Evolutionary conservation across 2,329 filamentous ascomycete species (phyloP).

Genomic region (Stachybotrys elegans): DNA sequence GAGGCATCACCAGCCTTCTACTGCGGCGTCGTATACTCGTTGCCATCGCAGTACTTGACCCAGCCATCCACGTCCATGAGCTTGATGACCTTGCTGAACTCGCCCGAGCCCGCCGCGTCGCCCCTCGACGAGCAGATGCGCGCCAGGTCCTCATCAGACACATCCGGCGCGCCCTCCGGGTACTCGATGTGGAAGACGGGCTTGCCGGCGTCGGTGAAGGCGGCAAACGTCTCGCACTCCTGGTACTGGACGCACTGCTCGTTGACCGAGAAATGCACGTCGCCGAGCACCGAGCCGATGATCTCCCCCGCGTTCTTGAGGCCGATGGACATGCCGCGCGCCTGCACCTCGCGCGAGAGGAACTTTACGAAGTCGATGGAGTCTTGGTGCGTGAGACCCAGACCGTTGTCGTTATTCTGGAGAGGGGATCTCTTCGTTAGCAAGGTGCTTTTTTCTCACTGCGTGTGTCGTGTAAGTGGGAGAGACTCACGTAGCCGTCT

Average conservation of each 20-base stretch:
- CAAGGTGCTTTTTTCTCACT: too few relatives aligned
- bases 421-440: accelerated
- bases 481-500: constrained; percentile 50
- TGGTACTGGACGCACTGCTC: constrained; percentile 59
- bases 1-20: not conserved
- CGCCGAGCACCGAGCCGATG: constrained; percentile 38
- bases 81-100: constrained; percentile 63
- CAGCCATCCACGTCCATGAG: constrained; percentile 57
- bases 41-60: constrained; percentile 35
- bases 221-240: constrained; percentile 52
- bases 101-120: constrained; percentile 31
- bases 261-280: constrained; percentile 61
- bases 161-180: constrained; percentile 40
- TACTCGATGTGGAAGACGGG: constrained; percentile 72
- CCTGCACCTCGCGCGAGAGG: constrained; percentile 47
- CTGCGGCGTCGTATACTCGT: not conserved
- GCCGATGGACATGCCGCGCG: constrained; percentile 52
- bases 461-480: too few relatives aligned
- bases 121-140: constrained; percentile 34
- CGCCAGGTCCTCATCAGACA: constrained; percentile 23
- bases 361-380: constrained; percentile 55
- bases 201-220: constrained; percentile 55
- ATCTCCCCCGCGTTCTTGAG: constrained; percentile 64
- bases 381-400: constrained; percentile 50
- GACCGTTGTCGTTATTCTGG: constrained; percentile 55